These are phyloP conservation scores for Phytopythium chamaehyphon DNA, from an alignment of 352 stramenopile genomes.

Conservation along the genomic window DNA sequence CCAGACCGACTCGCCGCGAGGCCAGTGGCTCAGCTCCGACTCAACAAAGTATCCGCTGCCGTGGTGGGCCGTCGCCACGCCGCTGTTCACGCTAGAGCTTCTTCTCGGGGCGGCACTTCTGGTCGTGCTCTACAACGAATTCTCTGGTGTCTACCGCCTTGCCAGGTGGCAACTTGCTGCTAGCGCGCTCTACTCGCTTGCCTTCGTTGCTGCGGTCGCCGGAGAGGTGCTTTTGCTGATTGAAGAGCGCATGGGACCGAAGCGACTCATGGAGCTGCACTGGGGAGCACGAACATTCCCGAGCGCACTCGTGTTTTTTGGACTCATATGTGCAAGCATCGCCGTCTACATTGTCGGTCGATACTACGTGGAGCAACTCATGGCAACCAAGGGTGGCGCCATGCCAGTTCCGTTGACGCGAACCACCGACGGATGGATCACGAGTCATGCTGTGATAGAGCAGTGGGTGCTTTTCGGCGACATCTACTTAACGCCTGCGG, in stretches of 20 bases:
- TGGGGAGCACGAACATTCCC: conserved; percentile 73
- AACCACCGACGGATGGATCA: conserved; percentile 79
- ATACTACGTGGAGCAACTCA: conserved; percentile 76
- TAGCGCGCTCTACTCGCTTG: conserved; percentile 68
- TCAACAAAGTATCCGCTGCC: conserved; percentile 39
- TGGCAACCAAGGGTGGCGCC: conserved; percentile 72
- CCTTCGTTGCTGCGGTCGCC: conserved; percentile 47
- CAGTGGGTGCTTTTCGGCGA: conserved; percentile 84
- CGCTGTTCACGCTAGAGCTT: conserved; percentile 61
- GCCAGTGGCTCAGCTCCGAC: conserved; percentile 16
- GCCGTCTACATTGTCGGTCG: conserved; percentile 79
- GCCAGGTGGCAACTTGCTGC: conserved; percentile 67
- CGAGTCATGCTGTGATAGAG: conserved; percentile 69
- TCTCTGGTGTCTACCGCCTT: conserved; percentile 72
- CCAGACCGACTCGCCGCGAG: conserved; percentile 57
- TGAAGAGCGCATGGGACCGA: conserved; percentile 4
- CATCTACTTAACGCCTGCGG: conserved; percentile 59
- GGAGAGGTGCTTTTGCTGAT: conserved; percentile 79
- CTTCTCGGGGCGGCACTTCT: conserved; percentile 49
- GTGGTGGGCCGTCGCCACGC: conserved; percentile 67
- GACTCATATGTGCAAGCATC: conserved; percentile 66
- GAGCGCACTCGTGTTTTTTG: conserved; percentile 71
- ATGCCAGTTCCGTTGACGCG: conserved; percentile 74
- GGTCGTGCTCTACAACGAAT: conserved; percentile 78
- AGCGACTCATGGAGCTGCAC: conserved; percentile 53